Evolutionary conservation across 768 basidiomycete species (phyloP).

Genomic region (Tulasnella sp.): DNA sequence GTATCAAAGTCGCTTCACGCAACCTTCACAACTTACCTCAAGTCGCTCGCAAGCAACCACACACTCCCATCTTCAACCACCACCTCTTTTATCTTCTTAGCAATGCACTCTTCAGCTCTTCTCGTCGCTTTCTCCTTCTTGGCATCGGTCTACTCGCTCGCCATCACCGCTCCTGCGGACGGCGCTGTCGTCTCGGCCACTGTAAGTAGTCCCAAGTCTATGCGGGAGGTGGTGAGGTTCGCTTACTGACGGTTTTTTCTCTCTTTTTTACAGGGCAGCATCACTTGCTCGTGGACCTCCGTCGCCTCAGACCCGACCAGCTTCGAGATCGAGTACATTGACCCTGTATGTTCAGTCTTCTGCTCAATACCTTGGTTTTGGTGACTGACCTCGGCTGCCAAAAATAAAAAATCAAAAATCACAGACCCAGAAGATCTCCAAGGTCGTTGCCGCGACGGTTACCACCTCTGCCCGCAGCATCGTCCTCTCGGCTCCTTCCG

Average conservation of each 20-base stretch:
- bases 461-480: not conserved
- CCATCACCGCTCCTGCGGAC: not conserved
- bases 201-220: not conserved
- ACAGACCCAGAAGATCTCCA: not conserved
- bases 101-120: conserved; percentile 3
- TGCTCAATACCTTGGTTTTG: not conserved
- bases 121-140: conserved; percentile 7
- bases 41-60: not conserved
- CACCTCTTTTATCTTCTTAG: not conserved
- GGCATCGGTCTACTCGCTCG: not conserved
- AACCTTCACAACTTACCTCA: not conserved
- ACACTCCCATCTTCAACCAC: not conserved
- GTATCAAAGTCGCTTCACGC: not conserved
- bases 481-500: not conserved
- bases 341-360: conserved; percentile 1
- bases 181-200: not conserved
- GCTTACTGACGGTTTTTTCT: not conserved
- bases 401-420: not conserved
- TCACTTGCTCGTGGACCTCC: conserved; percentile 7
- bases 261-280: not conserved
- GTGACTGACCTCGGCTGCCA: not conserved
- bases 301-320: conserved; percentile 6
- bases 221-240: not conserved
- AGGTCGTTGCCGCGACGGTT: not conserved
- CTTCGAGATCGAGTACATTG: conserved; percentile 1